Percentiles rank a stretch among this genome's conserved stretches.
Evolutionary conservation across 2,329 filamentous ascomycete species (phyloP).

Genomic region (Akanthomyces dipterigenus): DNA sequence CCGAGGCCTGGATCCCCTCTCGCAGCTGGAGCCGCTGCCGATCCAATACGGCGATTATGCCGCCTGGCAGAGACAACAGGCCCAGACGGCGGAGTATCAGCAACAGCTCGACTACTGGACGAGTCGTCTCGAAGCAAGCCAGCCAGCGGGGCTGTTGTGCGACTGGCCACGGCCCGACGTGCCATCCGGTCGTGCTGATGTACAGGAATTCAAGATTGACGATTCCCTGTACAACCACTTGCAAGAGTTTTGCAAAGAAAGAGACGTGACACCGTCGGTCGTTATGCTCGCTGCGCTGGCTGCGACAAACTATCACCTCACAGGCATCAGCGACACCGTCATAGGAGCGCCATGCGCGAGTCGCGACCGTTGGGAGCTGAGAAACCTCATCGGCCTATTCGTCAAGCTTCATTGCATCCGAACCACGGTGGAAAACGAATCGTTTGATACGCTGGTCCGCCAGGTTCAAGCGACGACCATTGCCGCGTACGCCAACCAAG

Average conservation of each 20-base stretch:
- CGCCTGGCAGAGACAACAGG: constrained; percentile 14
- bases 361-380: not conserved
- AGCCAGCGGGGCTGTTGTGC: constrained; percentile 12
- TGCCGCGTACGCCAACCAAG: constrained; percentile 17
- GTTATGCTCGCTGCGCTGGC: constrained; percentile 11
- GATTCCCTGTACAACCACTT: constrained; percentile 7
- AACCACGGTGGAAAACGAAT: constrained; percentile 11
- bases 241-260: not conserved
- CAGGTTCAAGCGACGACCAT: constrained; percentile 13
- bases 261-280: not conserved
- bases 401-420: constrained; percentile 12
- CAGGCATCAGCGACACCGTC: constrained; percentile 7
- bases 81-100: constrained; percentile 8
- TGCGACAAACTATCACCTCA: constrained; percentile 8
- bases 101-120: constrained; percentile 17
- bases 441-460: constrained; percentile 16
- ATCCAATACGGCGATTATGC: constrained; percentile 22
- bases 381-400: constrained; percentile 2
- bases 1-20: constrained; percentile 13
- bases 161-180: constrained; percentile 12
- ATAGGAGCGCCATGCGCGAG: constrained; percentile 7
- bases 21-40: constrained; percentile 14
- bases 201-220: not conserved
- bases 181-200: constrained; percentile 5
- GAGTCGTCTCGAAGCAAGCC: constrained; percentile 10